Evolutionary conservation across 2,329 filamentous ascomycete species (phyloP).

Genomic region (Aspergillus uvarum): DNA sequence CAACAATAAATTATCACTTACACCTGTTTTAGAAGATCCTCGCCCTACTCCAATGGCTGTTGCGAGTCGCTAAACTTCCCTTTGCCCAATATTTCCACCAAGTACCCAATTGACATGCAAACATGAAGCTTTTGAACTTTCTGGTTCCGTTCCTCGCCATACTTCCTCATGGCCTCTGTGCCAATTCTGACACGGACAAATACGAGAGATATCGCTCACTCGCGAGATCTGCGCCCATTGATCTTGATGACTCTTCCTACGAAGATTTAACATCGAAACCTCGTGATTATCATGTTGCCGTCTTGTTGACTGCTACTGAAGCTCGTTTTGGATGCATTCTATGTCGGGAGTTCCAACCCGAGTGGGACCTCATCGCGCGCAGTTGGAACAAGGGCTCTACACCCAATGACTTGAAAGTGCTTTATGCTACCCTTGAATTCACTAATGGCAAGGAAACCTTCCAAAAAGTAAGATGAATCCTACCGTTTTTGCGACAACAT

Average conservation of each 20-base stretch:
- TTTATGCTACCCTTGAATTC: conserved; percentile 89
- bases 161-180: conserved; percentile 29
- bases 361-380: conserved; percentile 83
- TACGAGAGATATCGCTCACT: conserved; percentile 72
- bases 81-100: neutral
- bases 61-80: neutral
- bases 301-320: conserved; percentile 86
- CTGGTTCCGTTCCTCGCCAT: conserved; percentile 43
- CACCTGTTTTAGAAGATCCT: neutral
- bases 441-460: conserved; percentile 79
- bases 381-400: conserved; percentile 88
- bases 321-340: conserved; percentile 78
- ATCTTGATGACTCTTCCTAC: conserved; percentile 76
- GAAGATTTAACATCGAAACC: conserved; percentile 71
- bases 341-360: conserved; percentile 87
- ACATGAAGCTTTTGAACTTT: conserved; percentile 35
- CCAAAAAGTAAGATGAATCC: conserved; percentile 66
- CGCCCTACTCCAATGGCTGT: neutral
- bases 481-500: neutral
- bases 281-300: conserved; percentile 77
- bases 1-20: neutral
- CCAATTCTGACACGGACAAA: conserved; percentile 63
- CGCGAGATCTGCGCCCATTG: conserved; percentile 66
- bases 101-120: conserved; percentile 14
- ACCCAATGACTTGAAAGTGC: conserved; percentile 50